These are phyloP conservation scores for Xylaria sp. DNA, from an alignment of 2,329 filamentous ascomycete species.

Conservation along the genomic window DNA sequence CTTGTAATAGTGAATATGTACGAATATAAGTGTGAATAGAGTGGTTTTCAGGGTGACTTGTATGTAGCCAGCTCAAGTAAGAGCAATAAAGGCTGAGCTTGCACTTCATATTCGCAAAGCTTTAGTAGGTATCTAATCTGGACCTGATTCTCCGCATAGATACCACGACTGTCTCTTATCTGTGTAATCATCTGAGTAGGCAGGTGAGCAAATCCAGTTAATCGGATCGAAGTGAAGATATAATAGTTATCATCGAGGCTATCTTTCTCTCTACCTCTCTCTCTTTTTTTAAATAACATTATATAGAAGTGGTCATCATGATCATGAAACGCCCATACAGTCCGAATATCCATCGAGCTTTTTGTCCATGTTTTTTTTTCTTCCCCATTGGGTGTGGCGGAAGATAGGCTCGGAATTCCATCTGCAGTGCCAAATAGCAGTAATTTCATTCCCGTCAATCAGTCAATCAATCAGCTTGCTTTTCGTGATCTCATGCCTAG, in stretches of 20 bases:
- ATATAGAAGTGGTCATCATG: constrained; percentile 15
- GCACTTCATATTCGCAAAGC: too few relatives aligned
- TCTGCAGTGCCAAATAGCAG: not conserved
- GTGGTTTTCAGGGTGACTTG: too few relatives aligned
- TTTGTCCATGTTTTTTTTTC: not conserved
- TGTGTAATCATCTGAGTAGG: too few relatives aligned
- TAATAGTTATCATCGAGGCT: not conserved
- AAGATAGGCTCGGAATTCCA: not conserved
- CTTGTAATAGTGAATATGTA: too few relatives aligned
- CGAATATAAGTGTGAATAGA: too few relatives aligned
- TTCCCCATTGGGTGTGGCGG: too few relatives aligned
- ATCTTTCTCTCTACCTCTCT: not conserved
- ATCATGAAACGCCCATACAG: constrained; percentile 11
- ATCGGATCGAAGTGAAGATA: not conserved
- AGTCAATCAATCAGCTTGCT: not conserved
- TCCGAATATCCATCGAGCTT: constrained; percentile 10
- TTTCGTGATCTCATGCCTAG: constrained; percentile 21
- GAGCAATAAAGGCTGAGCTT: too few relatives aligned
- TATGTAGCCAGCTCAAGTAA: too few relatives aligned
- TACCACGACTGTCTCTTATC: too few relatives aligned
- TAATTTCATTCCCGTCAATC: constrained; percentile 2
- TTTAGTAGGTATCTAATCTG: too few relatives aligned
- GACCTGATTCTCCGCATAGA: too few relatives aligned
- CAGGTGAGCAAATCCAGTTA: too few relatives aligned
- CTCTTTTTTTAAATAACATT: constrained; percentile 10